Percentiles rank a stretch among this genome's conserved stretches.
These are phyloP conservation scores for Salix dunnii DNA, from an alignment of 345 rosid species.

Conservation along the genomic window DNA sequence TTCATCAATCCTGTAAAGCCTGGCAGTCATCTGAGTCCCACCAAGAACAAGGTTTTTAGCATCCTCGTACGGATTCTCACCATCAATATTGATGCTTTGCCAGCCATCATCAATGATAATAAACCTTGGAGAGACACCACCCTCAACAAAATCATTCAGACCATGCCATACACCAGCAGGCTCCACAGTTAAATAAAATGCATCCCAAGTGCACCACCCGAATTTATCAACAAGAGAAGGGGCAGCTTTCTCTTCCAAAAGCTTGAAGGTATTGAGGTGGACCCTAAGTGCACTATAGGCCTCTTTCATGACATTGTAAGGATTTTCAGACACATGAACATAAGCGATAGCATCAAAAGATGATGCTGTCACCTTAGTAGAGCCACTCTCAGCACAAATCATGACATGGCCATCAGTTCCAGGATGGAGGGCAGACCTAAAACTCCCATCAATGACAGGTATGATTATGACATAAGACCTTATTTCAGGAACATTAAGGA, in stretches of 20 bases:
- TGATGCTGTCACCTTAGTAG: conserved; percentile 43
- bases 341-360: conserved; percentile 61
- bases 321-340: conserved; percentile 69
- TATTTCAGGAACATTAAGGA: conserved; percentile 61
- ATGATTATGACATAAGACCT: conserved; percentile 51
- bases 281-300: conserved; percentile 66
- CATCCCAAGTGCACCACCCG: conserved; percentile 99
- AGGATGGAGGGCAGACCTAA: conserved; percentile 64
- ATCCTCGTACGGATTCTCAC: conserved; percentile 42
- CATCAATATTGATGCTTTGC: conserved; percentile 65
- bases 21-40: conserved; percentile 80
- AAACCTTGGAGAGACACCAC: conserved; percentile 66
- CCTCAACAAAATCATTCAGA: conserved; percentile 58
- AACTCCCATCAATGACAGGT: conserved; percentile 64
- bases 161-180: conserved; percentile 77
- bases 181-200: conserved; percentile 77
- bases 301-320: conserved; percentile 74
- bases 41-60: conserved; percentile 68
- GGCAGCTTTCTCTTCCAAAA: conserved; percentile 65
- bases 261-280: conserved; percentile 72
- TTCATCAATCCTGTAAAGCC: conserved; percentile 67
- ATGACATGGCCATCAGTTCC: conserved; percentile 53
- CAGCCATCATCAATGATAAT: conserved; percentile 90
- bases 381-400: conserved; percentile 73
- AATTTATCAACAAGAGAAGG: conserved; percentile 65